Conservation (phyloP, 345 rosid genomes). For the Populus pruinosa region DNA sequence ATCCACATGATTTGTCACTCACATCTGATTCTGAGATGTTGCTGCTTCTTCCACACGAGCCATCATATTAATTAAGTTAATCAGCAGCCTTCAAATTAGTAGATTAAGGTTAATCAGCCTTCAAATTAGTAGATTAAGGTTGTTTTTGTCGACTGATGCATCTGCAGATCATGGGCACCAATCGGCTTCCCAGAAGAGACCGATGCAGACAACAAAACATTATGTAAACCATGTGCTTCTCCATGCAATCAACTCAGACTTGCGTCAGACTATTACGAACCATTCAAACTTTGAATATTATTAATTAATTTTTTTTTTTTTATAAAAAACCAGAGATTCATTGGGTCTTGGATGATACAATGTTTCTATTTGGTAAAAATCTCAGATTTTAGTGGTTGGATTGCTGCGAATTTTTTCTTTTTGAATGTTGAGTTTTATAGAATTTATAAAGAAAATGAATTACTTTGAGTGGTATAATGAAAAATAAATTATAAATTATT, state of each 20-base stretch:
- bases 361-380: too few relatives aligned
- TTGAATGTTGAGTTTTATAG: too few relatives aligned
- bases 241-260: background rate
- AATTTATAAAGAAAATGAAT: too few relatives aligned
- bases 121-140: background rate
- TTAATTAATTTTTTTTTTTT: background rate
- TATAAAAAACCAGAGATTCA: too few relatives aligned
- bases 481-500: too few relatives aligned
- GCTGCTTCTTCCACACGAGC: background rate
- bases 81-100: too few relatives aligned
- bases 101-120: background rate
- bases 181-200: conserved; percentile 7
- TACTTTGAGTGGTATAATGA: too few relatives aligned
- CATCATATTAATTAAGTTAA: background rate
- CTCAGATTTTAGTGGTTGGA: too few relatives aligned
- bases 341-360: too few relatives aligned
- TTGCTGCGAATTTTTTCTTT: too few relatives aligned
- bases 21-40: background rate
- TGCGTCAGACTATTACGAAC: background rate
- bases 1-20: background rate
- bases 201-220: background rate
- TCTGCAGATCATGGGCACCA: background rate
- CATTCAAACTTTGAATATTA: too few relatives aligned
- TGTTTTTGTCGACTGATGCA: background rate
- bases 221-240: conserved; percentile 9